Percentiles rank a stretch among this genome's conserved stretches.
These are phyloP conservation scores for Arthrobotrys entomopaga DNA, from an alignment of 2,329 filamentous ascomycete genomes.

Conservation along the genomic window DNA sequence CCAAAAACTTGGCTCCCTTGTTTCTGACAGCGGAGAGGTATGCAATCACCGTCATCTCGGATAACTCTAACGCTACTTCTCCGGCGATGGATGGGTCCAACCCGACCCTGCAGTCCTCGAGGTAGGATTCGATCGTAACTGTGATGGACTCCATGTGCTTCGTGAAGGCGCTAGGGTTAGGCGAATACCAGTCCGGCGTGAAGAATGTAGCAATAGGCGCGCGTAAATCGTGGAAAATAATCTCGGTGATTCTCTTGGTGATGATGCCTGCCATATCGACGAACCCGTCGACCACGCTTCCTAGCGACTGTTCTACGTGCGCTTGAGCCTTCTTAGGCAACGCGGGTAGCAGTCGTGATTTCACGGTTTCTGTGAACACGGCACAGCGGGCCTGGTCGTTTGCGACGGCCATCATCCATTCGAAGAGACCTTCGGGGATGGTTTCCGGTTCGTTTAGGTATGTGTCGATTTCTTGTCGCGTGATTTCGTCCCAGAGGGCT, in stretches of 20 bases:
- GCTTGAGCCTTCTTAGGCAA: slow-evolving; percentile 82
- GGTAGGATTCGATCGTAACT: slow-evolving; percentile 93
- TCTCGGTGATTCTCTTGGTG: slow-evolving; percentile 82
- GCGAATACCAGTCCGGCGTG: slow-evolving; percentile 86
- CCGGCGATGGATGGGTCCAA: slow-evolving; percentile 83
- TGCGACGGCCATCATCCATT: slow-evolving; percentile 95
- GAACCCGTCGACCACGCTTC: slow-evolving; percentile 85
- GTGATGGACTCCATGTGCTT: slow-evolving; percentile 93
- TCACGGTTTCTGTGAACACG: slow-evolving; percentile 82
- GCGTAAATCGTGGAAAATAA: slow-evolving; percentile 91
- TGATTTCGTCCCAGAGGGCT: slow-evolving; percentile 83
- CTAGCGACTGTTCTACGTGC: slow-evolving; percentile 78
- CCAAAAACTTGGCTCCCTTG: slow-evolving; percentile 86
- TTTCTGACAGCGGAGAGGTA: slow-evolving; percentile 89
- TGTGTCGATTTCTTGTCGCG: slow-evolving; percentile 82
- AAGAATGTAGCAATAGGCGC: slow-evolving; percentile 88
- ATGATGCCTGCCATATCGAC: slow-evolving; percentile 95
- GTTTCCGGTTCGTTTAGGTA: slow-evolving; percentile 68
- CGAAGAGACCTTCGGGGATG: slow-evolving; percentile 63
- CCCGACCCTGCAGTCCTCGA: slow-evolving; percentile 70
- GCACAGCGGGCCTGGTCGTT: slow-evolving; percentile 99
- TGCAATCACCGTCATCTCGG: slow-evolving; percentile 70
- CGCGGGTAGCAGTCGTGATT: slow-evolving; percentile 79
- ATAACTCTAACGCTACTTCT: slow-evolving; percentile 87
- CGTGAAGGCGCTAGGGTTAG: slow-evolving; percentile 59